Percentiles rank a stretch among this genome's conserved stretches.
Conservation (phyloP, 2,329 filamentous ascomycete genomes). For the Hypoxylon sp. region DNA sequence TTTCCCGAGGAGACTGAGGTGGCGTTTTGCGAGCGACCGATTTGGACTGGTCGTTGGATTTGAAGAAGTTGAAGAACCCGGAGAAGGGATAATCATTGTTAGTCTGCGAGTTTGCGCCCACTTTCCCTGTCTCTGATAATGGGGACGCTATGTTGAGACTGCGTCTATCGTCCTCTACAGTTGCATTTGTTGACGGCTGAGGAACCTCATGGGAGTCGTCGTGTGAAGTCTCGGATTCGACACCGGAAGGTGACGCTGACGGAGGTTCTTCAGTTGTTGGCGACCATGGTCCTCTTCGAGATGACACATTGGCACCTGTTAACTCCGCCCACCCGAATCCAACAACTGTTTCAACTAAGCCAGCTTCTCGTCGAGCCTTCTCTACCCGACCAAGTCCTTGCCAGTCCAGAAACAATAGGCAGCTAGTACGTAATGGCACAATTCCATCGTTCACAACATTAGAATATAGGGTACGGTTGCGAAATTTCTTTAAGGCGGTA, state of each 20-base stretch:
- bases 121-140: slow-evolving; percentile 46
- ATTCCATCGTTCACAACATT: slow-evolving; percentile 99
- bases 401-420: slow-evolving; percentile 97
- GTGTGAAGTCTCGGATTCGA: slow-evolving; percentile 47
- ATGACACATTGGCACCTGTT: slow-evolving; percentile 74
- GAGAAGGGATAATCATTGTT: slow-evolving; percentile 66
- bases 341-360: slow-evolving; percentile 90
- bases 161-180: slow-evolving; percentile 73
- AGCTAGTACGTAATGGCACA: slow-evolving; percentile 93
- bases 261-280: slow-evolving; percentile 51
- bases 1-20: slow-evolving; percentile 67
- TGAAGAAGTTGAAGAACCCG: slow-evolving; percentile 80
- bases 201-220: slow-evolving; percentile 71
- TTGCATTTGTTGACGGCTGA: slow-evolving; percentile 74
- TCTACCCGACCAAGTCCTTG: slow-evolving; percentile 92
- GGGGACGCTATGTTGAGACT: slow-evolving; percentile 63
- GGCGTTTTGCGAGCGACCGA: slow-evolving; percentile 50
- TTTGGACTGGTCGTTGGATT: slow-evolving; percentile 65
- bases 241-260: slow-evolving; percentile 48
- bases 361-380: slow-evolving; percentile 91
- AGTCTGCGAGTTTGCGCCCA: slow-evolving; percentile 47
- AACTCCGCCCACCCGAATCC: slow-evolving; percentile 96
- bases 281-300: slow-evolving; percentile 60
- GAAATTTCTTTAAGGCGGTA: slow-evolving; percentile 85
- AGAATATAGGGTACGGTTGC: slow-evolving; percentile 92